These are phyloP conservation scores for Daldinia grandis DNA, from an alignment of 495 filamentous ascomycete species.

Conservation along the genomic window DNA sequence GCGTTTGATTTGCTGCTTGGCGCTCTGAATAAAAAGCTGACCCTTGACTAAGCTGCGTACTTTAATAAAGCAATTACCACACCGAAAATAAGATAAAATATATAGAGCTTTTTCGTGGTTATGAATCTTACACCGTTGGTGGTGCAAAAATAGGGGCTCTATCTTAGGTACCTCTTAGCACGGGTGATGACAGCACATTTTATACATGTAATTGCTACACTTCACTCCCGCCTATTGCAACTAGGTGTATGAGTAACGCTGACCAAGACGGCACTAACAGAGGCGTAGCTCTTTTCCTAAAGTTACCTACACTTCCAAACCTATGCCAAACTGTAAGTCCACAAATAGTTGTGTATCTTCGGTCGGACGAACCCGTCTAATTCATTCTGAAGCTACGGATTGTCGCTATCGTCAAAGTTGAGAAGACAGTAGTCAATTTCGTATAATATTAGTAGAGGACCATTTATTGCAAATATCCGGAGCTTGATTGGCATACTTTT, in stretches of 20 bases:
- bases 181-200: background rate
- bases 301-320: background rate
- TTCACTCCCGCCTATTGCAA: background rate
- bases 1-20: background rate
- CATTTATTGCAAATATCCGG: conserved; percentile 29
- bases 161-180: background rate
- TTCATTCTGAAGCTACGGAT: background rate
- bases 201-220: background rate
- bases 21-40: no score
- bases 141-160: background rate
- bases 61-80: background rate
- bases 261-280: background rate
- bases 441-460: background rate
- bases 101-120: background rate
- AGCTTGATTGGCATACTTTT: conserved; percentile 15
- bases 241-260: background rate
- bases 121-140: background rate
- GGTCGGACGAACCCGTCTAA: no score
- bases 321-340: background rate
- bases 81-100: background rate
- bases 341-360: no score
- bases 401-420: background rate
- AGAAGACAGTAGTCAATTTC: background rate
- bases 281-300: background rate
- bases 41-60: no score